Base-by-base conservation (phyloP, 495 filamentous ascomycete genomes). In the Pseudotulostoma volvatum region DNA sequence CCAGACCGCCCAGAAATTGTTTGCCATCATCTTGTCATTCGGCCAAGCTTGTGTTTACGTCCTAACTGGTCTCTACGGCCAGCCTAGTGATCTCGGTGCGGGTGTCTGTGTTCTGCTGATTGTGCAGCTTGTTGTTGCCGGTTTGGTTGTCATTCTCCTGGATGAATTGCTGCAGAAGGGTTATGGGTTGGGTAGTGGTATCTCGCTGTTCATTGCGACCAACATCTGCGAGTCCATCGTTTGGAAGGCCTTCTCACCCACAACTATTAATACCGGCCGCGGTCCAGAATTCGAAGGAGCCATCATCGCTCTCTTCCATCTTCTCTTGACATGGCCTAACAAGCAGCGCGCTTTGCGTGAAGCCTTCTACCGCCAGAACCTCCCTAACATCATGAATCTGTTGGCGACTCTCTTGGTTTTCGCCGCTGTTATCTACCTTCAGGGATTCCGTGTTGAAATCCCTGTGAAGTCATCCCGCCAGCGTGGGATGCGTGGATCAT, bases 221-320 rank as follows among this genome's bases (percentile, higher is more conserved):
- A 96, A 96, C 74, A 96, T 99, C 66, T 99, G 92, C 79, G 92
- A 99, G 67, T 94, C 86, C 23, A 99, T 99, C 58, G 78, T 99
- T 60, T 99, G 92, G 92, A 94, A 93, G 71, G 92, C 92, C 14
- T 96, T 96, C 70, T 93, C 86, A 38, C 92, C 92, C 18, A 99
- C 92, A 11, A 95, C 90, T 54, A 93, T 99, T 66, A 99, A 99
- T 71, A 96, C 92, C 42, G 92, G 92, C 44, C 84, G 92, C 70
- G 92, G 92, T 37, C 92, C 92, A 51, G 92, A 99, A 64, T 99
- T 96, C 57, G 92, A 99, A 69, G 92, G 92, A 58, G 92, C 92
- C 38, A 84, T 99, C 52, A 93, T 99, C 57, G 92, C 92, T 43
- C 76, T 99, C 43, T 92, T 99, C 73, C 92, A 99, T 63, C 76